phyloP scores from a whole-genome alignment of 2,329 filamentous ascomycete species.

The Exophiala mesophila region DNA sequence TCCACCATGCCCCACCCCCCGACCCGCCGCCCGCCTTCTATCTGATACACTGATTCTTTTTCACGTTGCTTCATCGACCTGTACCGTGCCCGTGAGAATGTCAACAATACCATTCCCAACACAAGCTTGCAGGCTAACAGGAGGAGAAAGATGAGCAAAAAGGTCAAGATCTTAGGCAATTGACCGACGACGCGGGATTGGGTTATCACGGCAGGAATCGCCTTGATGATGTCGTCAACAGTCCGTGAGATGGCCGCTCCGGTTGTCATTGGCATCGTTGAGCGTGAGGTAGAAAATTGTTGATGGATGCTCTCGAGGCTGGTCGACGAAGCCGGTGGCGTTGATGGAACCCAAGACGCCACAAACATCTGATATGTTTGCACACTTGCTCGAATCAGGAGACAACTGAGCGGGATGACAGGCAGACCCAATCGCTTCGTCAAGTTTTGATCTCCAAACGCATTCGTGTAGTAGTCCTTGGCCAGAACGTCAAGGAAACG shows the following conservation, averaged over 20 bases:
- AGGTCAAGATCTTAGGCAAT: conserved; percentile 76
- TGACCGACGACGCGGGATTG: conserved; percentile 40
- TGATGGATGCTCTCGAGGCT: conserved; percentile 42
- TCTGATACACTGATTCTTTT: conserved; percentile 56
- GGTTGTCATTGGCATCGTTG: conserved; percentile 55
- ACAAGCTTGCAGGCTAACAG: conserved; percentile 79
- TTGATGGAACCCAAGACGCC: conserved; percentile 68
- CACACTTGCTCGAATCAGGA: conserved; percentile 89
- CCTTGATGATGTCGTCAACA: conserved; percentile 35
- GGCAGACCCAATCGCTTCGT: conserved; percentile 86
- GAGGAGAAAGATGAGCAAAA: conserved; percentile 78
- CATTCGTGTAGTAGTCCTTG: conserved; percentile 97
- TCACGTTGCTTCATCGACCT: conserved; percentile 71
- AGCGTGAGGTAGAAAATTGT: conserved; percentile 56
- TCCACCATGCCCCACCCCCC: conserved; percentile 84
- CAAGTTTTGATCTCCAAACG: conserved; percentile 84
- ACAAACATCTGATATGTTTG: conserved; percentile 99
- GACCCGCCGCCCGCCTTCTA: conserved; percentile 68
- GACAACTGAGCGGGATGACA: conserved; percentile 82
- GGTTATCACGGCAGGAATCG: conserved; percentile 40
- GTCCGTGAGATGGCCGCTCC: conserved; percentile 50
- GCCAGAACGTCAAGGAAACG: conserved; percentile 88
- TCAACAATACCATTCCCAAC: conserved; percentile 80
- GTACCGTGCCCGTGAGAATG: conserved; percentile 74
- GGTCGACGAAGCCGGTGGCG: conserved; percentile 29